Base-by-base conservation (phyloP, 345 rosid species). In the Erysimum cheiranthoides region DNA sequence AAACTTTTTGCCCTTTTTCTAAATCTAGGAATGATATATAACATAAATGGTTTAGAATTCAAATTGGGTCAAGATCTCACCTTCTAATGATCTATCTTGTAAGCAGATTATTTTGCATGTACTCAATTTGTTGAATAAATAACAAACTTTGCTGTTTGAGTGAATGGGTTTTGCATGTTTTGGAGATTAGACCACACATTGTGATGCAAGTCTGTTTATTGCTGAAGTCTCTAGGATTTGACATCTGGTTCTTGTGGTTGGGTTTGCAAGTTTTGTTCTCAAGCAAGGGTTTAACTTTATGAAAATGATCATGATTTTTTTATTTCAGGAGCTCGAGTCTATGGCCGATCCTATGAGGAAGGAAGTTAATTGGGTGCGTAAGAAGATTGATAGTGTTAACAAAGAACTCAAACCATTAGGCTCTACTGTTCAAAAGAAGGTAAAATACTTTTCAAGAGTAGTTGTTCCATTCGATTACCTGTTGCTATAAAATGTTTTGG, bases 291-390 rank as follows among this genome's bases (percentile, higher is more conserved):
- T 45, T 54, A 1, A 54, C 43, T 45, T 62, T 43, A 51, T 54
- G 61, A 16, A 36, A 35, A 61, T 56, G 66, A 10, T 70, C 25
- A 27, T 69, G n/a, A 32, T 10, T 53, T 39, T 12, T 2, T 50
- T 25, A 34, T 57, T 51, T 49, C 86, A 95, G 99, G 99, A 92
- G 83, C 97, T 95, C 58, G 97, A 92, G 76, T 74, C 86, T 4
- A 83, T 92, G 70, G 85, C 96, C 32, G 97, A 95, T 90, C 99
- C 99, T 11, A 88, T 95, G 97, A 90, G 93, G 79, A 92, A 95
- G 82, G 99, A 95, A 42, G 97, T 92, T 16, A 70, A 86, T 3
- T 1, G 83, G 70, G 90, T 95, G 13, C 81, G 99, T 28, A 95
- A 95, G 88, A 90, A 80, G 96, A 89, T 95, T 31, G 99, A 95